Evolutionary conservation across 2,329 filamentous ascomycete genomes (phyloP), one percentile per base, ranked within the genome.

Genomic region (Nothomitra cinnamomea): DNA sequence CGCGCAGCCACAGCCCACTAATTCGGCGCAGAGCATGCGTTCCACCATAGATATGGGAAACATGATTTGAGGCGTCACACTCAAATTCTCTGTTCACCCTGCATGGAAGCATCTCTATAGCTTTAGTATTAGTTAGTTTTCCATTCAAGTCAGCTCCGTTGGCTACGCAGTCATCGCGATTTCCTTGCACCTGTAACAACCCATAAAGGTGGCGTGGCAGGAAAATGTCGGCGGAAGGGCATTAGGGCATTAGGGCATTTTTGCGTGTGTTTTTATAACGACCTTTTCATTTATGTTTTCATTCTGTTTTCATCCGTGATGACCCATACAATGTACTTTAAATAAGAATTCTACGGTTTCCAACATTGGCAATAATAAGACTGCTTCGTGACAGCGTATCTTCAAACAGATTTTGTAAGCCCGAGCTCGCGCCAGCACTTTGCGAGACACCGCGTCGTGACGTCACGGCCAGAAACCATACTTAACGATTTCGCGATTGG

Each of bases 1-100:
- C 21, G 53, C 56, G 53, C 60, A 61, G 17, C 63, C 61, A 55
- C 63, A 60, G 42, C 69, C 67, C 25, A 49, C 45, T 17, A 24
- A 21, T n/a, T 49, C 45, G n/a, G 45, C 45, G n/a, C 45, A 49
- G 45, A 49, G 45, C 15, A 49, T 49, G 24, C 19, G 19, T 35
- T 49, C 45, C 25, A 19, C 12, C 19, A 32, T 49, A 24, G 45
- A 49, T 49, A 49, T 49, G 45, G 45, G 45, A 19, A 22, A 22
- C 17, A 49, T 49, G 45, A 35, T 49, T 17, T 49, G 45, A 49
- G 45, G 45, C 45, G 45, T 49, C 45, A 49, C 45, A 13, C 24
- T 49, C 24, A 15, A 17, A 35, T 25, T 19, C 24, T 28, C 10
- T 48, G 12, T 28, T 21, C 2, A 45, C 5, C 43, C n/a, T 15